Conservation (phyloP, 2,329 filamentous ascomycete species). For the Scedosporium dehoogii region DNA sequence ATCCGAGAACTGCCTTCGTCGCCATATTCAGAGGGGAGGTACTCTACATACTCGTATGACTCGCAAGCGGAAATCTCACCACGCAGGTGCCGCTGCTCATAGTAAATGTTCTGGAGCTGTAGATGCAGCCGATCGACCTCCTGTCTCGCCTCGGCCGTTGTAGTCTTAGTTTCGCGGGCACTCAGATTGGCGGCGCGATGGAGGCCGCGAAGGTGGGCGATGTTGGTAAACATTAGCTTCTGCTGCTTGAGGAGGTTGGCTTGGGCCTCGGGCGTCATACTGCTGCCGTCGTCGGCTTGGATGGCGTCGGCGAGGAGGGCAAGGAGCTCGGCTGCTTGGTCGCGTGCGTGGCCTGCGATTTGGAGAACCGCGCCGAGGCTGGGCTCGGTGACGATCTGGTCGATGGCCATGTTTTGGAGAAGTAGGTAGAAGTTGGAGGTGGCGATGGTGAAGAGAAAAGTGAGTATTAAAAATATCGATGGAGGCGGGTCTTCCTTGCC, state of each 20-base stretch:
- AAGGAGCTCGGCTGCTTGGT: constrained; percentile 60
- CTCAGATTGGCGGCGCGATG: constrained; percentile 74
- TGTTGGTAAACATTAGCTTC: constrained; percentile 67
- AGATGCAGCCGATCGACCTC: constrained; percentile 88
- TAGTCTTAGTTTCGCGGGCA: constrained; percentile 75
- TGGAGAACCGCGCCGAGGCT: constrained; percentile 58
- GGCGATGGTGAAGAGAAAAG: too few species aligned
- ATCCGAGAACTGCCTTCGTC: not conserved
- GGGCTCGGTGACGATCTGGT: constrained; percentile 29
- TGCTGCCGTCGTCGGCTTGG: constrained; percentile 30
- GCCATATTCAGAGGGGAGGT: not conserved
- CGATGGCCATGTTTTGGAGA: constrained; percentile 24
- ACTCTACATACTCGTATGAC: constrained; percentile 68
- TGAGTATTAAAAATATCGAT: not conserved
- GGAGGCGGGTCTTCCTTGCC: not conserved
- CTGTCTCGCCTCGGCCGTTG: constrained; percentile 77
- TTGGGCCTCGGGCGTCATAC: constrained; percentile 36
- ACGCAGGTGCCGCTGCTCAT: constrained; percentile 84
- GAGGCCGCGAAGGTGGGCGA: constrained; percentile 70
- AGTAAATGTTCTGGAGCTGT: constrained; percentile 90
- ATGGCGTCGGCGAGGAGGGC: constrained; percentile 35
- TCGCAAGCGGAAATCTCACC: constrained; percentile 88
- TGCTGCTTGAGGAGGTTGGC: constrained; percentile 63
- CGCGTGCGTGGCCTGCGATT: constrained; percentile 62
- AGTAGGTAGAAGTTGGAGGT: too few species aligned